Conservation (phyloP, 768 basidiomycete genomes). For the Lepiota venenata region DNA sequence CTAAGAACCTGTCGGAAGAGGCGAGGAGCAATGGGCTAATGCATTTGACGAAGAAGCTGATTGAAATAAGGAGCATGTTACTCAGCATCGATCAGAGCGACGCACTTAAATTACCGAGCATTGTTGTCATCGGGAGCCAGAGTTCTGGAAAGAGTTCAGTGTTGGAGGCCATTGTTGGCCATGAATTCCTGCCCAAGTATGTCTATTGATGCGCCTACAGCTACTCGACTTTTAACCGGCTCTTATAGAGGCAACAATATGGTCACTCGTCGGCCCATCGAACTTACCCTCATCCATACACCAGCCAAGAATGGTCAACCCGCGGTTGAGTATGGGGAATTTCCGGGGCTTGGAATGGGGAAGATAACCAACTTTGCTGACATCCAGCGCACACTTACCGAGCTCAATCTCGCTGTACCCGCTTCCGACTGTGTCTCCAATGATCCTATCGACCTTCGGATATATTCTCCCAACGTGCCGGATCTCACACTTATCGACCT, state of each 20-base stretch:
- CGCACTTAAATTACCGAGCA: conserved; percentile 90
- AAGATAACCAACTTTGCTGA: conserved; percentile 89
- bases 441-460: conserved; percentile 94
- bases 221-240: conserved; percentile 2
- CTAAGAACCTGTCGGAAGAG: conserved; percentile 39
- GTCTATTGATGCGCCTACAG: conserved; percentile 24
- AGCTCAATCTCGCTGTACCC: conserved; percentile 93
- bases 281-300: conserved; percentile 94
- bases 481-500: conserved; percentile 97
- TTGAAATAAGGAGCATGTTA: conserved; percentile 94
- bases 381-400: conserved; percentile 90
- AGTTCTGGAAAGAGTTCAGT: conserved; percentile 99
- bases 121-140: conserved; percentile 98
- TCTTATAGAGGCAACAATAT: conserved; percentile 88
- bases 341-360: conserved; percentile 85
- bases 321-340: conserved; percentile 86
- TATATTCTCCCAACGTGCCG: conserved; percentile 93
- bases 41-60: conserved; percentile 91
- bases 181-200: conserved; percentile 97
- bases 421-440: conserved; percentile 88
- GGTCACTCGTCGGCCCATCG: conserved; percentile 98
- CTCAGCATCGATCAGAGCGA: conserved; percentile 96
- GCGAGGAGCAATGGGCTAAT: conserved; percentile 79
- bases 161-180: conserved; percentile 94
- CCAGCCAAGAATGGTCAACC: conserved; percentile 55